Conservation (phyloP, 768 basidiomycete genomes). For the Agrocybe pediades region DNA sequence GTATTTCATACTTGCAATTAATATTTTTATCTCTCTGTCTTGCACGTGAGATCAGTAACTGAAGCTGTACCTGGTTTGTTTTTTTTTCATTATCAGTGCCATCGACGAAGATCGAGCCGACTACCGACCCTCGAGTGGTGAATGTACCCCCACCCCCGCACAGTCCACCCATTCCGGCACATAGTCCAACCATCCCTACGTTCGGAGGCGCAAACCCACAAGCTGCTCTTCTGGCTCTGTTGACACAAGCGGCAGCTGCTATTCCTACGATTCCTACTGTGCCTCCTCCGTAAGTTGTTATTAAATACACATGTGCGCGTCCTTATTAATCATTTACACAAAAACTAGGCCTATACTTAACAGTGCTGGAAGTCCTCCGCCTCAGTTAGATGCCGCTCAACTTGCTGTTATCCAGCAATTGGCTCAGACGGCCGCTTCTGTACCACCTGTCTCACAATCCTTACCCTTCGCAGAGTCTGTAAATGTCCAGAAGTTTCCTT, state of each 20-base stretch:
- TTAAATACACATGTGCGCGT: neutral
- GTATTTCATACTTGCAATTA: slow-evolving; percentile 73
- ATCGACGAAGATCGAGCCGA: slow-evolving; percentile 28
- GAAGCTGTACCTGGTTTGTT: slow-evolving; percentile 63
- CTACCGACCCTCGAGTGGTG: slow-evolving; percentile 26
- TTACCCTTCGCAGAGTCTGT: slow-evolving; percentile 29
- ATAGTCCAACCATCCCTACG: slow-evolving; percentile 18
- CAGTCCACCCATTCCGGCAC: slow-evolving; percentile 18
- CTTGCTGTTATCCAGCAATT: slow-evolving; percentile 79
- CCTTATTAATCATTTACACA: slow-evolving; percentile 1
- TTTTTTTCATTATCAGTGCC: slow-evolving; percentile 61
- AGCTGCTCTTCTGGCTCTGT: slow-evolving; percentile 66
- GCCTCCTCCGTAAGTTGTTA: slow-evolving; percentile 35
- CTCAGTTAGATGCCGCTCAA: slow-evolving; percentile 53
- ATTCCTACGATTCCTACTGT: slow-evolving; percentile 27
- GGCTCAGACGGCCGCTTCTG: slow-evolving; percentile 55
- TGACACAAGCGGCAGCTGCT: slow-evolving; percentile 61
- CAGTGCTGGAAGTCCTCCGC: slow-evolving; percentile 48
- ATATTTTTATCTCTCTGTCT: slow-evolving; percentile 41
- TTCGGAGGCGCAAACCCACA: slow-evolving; percentile 49
- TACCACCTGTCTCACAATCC: slow-evolving; percentile 32
- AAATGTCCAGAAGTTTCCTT: slow-evolving; percentile 32
- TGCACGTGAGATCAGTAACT: slow-evolving; percentile 64
- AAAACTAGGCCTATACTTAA: slow-evolving; percentile 58
- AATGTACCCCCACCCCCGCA: slow-evolving; percentile 14